Conservation (phyloP, 2,329 filamentous ascomycete species). For the Stachybotrys chlorohalonatus region DNA sequence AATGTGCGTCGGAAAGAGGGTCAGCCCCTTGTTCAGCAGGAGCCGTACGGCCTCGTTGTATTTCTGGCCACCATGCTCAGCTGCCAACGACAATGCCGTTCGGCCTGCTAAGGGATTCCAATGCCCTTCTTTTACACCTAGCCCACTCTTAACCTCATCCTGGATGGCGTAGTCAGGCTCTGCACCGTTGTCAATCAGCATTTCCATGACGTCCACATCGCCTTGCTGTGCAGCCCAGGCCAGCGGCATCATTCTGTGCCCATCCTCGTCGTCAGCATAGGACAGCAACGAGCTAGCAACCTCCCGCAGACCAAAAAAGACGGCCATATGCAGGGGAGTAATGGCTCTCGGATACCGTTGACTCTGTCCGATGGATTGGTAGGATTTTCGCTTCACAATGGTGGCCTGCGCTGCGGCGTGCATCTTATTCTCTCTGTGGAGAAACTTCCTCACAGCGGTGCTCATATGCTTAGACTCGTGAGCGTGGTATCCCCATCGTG, state of each 20-base stretch:
- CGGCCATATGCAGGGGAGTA: neutral
- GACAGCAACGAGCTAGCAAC: neutral
- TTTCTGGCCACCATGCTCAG: neutral
- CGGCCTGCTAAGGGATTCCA: neutral
- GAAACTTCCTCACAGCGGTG: neutral
- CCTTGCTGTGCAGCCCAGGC: neutral
- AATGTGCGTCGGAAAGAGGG: neutral
- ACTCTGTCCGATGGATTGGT: too few species aligned
- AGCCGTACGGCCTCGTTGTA: neutral
- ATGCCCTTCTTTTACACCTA: neutral
- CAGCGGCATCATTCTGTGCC: neutral
- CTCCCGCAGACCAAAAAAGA: neutral
- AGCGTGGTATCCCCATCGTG: neutral
- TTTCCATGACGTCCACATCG: neutral
- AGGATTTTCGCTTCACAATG: too few species aligned
- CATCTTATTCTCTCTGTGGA: neutral
- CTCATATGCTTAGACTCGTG: neutral
- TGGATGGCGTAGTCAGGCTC: neutral
- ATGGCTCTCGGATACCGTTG: neutral
- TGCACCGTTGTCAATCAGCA: neutral
- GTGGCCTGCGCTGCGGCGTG: neutral
- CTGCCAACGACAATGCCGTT: neutral
- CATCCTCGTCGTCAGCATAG: neutral
- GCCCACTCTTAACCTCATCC: too few species aligned
- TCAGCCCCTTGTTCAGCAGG: neutral